Base-by-base conservation (phyloP, 139 green algal species). In the Asterochloris sp. region DNA sequence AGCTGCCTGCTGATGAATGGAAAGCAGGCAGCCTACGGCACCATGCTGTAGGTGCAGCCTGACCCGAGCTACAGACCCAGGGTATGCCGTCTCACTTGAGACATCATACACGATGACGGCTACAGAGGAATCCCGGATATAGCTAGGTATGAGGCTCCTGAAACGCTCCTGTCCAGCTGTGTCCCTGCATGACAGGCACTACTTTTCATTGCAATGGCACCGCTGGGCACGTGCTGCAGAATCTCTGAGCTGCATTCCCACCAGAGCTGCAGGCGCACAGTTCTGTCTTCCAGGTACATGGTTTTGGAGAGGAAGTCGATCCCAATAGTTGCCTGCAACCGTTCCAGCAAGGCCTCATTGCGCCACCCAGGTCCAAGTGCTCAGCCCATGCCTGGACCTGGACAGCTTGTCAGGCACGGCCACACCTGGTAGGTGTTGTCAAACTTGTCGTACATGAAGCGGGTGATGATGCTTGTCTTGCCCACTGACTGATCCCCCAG, bases 371-470 rank as follows among this genome's bases (percentile, higher is more conserved):
- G 66, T 26, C 66, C 21, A 73, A 26, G 66, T 12, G 66, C 66
- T 9, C 19, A 64, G 19, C 38, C 69, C 71, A 28, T 19, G 23
- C 16, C 26, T 19, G 71, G 71, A 38, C 2, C 8, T 29, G 2
- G 23, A 47, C 71, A 76, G 26, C 71, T 38, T 76, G 26, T 16
- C 8, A 76, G 23, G 71, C 71, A 76, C 14, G 8, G n/a, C 75
- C 60, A 24, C 11, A 94, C 95, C 94, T 99, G 97, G 83, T 99
- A 99, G 1, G 92, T 97, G 86, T 96, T 98, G 85, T 99, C 97
- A 86, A 99, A 99, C 88, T 99, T 99, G 87, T 99, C 97, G 88
- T 99, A 99, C 97, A 99, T 99, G 85, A 99, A 99, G 0, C 97
- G 88, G 0, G 96, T 99, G 83, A 99, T 99, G 82, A 99, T 98